Base-by-base conservation (phyloP, 164 flowering plant species). In the Protea cynaroides region DNA sequence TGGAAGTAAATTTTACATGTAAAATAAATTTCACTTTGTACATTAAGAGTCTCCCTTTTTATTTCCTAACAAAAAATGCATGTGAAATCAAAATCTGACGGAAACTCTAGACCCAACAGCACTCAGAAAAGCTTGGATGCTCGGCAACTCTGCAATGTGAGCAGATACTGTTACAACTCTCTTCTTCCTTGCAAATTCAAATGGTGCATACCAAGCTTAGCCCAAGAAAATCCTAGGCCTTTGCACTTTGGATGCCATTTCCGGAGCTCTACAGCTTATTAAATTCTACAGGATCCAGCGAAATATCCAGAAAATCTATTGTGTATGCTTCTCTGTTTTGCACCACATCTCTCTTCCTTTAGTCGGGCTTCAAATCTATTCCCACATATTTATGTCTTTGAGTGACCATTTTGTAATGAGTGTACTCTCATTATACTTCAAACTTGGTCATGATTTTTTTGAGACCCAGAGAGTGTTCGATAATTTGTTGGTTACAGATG, bases 351-450 rank as follows among this genome's bases (percentile, higher is more conserved):
- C 6, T 46, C 0, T 11, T 71, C 83, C 2, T 80, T 83, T 64
- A 29, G 25, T 24, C 19, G 89, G 90, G 23, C 78, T 79, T 54
- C 85, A 79, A 74, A 34, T 85, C 56, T 90, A 87, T 40, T 76
- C 79, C 52, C 84, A 81, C 61, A 61, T 78, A 13, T 15, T 83
- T 47, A 85, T 85, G 70, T 78, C 89, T 81, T 85, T 18, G 76
- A 74, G 77, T 1, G 85, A 87, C 46, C 78, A 81, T 2, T 82
- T 80, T 36, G 85, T 87, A 8, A 87, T 85, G 29, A 82, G 85
- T 71, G 70, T 87, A 43, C 75, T 87, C 1, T 61, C 86, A 21
- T 61, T 83, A 10, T 87, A 87, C 60, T 82, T 82, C 72, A 87
- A 83, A 60, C 52, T 81, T 71, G 71, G 79, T 17, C 54, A 65